These are phyloP conservation scores for Platanus orientalis DNA, from an alignment of 164 flowering plant species.

Conservation along the genomic window DNA sequence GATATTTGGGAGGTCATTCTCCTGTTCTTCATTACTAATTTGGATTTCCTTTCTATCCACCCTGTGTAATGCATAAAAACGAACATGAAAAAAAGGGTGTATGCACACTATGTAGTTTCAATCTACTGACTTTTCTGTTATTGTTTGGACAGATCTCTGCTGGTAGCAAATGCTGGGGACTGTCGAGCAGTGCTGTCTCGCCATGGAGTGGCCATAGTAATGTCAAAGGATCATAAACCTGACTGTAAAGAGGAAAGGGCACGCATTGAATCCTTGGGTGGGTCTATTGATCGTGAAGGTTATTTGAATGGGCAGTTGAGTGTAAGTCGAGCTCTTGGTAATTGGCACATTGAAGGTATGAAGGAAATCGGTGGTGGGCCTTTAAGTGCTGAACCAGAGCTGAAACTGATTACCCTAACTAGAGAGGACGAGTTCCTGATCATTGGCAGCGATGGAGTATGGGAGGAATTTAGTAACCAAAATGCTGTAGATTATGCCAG, in stretches of 20 bases:
- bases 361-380: slow-evolving; percentile 60
- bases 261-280: slow-evolving; percentile 81
- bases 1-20: slow-evolving; percentile 77
- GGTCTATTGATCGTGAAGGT: slow-evolving; percentile 72
- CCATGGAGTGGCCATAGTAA: slow-evolving; percentile 60
- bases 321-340: slow-evolving; percentile 88
- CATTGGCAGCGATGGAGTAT: slow-evolving; percentile 85
- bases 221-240: slow-evolving; percentile 90
- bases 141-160: slow-evolving; percentile 56
- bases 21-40: background rate
- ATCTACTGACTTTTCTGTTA: background rate
- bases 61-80: background rate
- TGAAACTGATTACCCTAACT: slow-evolving; percentile 53
- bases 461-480: slow-evolving; percentile 86
- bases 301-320: slow-evolving; percentile 80
- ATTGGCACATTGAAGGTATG: slow-evolving; percentile 89
- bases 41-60: background rate
- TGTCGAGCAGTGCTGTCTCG: slow-evolving; percentile 89
- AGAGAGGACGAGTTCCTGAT: slow-evolving; percentile 85
- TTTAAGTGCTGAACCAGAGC: slow-evolving; percentile 88
- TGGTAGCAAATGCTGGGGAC: slow-evolving; percentile 98
- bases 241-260: slow-evolving; percentile 47
- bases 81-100: background rate
- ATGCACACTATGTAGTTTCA: background rate
- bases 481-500: slow-evolving; percentile 78